Percentiles rank a stretch among this genome's conserved stretches.
Conservation (phyloP, 2,329 filamentous ascomycete species). For the Aspergillus calidoustus region DNA sequence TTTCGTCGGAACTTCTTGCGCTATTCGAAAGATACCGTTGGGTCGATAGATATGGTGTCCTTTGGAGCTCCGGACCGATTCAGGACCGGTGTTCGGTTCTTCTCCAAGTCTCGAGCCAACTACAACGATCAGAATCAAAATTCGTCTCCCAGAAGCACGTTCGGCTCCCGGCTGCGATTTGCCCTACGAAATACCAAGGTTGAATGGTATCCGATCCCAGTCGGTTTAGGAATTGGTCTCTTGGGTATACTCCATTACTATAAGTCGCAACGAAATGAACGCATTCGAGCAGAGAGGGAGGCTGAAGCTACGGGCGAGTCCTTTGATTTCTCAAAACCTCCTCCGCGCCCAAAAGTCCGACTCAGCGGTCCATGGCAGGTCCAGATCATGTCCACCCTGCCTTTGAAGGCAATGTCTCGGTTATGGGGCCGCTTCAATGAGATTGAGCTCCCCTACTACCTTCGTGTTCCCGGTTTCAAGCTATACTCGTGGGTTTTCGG, state of each 20-base stretch:
- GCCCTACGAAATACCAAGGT: constrained; percentile 69
- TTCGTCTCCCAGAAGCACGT: constrained; percentile 53
- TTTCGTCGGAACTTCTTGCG: constrained; percentile 30
- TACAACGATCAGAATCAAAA: constrained; percentile 41
- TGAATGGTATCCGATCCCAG: constrained; percentile 88
- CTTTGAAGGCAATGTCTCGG: constrained; percentile 85
- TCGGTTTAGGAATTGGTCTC: constrained; percentile 83
- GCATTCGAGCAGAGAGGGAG: constrained; percentile 54
- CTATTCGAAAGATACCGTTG: constrained; percentile 29
- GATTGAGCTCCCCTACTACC: constrained; percentile 81
- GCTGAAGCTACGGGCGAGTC: constrained; percentile 47
- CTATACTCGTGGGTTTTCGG: constrained; percentile 90
- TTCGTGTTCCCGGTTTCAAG: constrained; percentile 87
- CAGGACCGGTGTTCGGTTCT: constrained; percentile 39
- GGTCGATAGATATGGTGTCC: constrained; percentile 38
- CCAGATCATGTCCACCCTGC: constrained; percentile 89
- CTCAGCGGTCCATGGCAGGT: constrained; percentile 92
- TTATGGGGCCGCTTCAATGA: constrained; percentile 93
- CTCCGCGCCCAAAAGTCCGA: constrained; percentile 66
- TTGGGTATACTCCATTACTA: constrained; percentile 84
- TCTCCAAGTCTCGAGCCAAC: constrained; percentile 44
- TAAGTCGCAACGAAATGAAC: constrained; percentile 64
- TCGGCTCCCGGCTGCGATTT: constrained; percentile 59
- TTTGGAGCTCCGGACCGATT: constrained; percentile 38
- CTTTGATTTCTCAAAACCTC: constrained; percentile 44